These are phyloP conservation scores for Tylopilus subfusipes DNA, from an alignment of 768 basidiomycete genomes.

Conservation along the genomic window DNA sequence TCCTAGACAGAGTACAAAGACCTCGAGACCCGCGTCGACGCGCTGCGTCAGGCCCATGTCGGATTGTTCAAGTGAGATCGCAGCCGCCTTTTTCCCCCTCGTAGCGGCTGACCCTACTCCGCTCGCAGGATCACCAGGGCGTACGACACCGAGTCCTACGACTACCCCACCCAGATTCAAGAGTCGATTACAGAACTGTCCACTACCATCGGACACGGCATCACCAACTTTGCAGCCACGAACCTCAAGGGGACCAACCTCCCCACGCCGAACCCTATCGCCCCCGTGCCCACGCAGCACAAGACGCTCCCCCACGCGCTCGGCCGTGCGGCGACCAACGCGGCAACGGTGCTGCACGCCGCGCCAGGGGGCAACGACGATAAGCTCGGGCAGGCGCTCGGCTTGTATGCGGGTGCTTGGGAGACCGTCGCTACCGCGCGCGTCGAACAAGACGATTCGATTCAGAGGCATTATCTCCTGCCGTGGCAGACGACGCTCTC, in stretches of 20 bases:
- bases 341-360: constrained; percentile 44
- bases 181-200: constrained; percentile 75
- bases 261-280: constrained; percentile 60
- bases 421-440: constrained; percentile 80
- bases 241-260: constrained; percentile 89
- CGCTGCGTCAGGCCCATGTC: constrained; percentile 75
- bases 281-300: constrained; percentile 62
- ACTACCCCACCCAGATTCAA: constrained; percentile 87
- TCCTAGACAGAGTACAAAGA: constrained; percentile 83
- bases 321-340: constrained; percentile 70
- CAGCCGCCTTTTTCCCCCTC: not conserved
- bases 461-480: constrained; percentile 63
- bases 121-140: constrained; percentile 72
- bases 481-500: constrained; percentile 89
- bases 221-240: constrained; percentile 81
- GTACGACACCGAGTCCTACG: constrained; percentile 84
- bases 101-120: not conserved
- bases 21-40: constrained; percentile 92
- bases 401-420: constrained; percentile 77
- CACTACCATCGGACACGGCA: constrained; percentile 63
- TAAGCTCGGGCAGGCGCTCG: constrained; percentile 73
- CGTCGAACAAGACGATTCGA: constrained; percentile 71
- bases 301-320: constrained; percentile 98
- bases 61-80: constrained; percentile 67
- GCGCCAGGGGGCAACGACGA: constrained; percentile 52